These are phyloP conservation scores for Globisporangium apiculatum DNA, from an alignment of 352 stramenopile species.

Conservation along the genomic window DNA sequence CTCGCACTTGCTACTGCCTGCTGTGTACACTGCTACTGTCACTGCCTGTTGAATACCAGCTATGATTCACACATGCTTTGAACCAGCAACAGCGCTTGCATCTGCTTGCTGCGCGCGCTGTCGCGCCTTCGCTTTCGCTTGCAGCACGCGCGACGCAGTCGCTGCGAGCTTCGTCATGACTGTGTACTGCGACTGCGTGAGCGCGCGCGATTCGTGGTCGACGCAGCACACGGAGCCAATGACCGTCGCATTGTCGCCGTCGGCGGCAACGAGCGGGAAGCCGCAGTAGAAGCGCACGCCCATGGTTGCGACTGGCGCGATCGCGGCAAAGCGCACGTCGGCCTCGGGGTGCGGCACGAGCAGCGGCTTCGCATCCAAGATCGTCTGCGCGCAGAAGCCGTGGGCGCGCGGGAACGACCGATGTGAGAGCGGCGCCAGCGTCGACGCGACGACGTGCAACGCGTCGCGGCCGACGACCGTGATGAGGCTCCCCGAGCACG, in stretches of 20 bases:
- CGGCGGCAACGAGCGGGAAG: slow-evolving; percentile 41
- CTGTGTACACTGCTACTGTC: too few relatives aligned
- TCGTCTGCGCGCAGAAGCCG: slow-evolving; percentile 54
- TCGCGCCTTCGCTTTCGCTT: slow-evolving; percentile 5
- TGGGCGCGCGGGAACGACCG: slow-evolving; percentile 43
- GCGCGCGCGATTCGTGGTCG: slow-evolving; percentile 31
- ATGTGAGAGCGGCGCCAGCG: slow-evolving; percentile 11
- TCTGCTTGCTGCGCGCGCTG: too few relatives aligned
- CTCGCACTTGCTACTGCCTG: too few relatives aligned
- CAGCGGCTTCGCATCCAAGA: slow-evolving; percentile 50
- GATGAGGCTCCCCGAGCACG: slow-evolving; percentile 46
- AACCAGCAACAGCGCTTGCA: too few relatives aligned
- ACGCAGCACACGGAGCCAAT: slow-evolving; percentile 63
- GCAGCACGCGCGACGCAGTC: slow-evolving; percentile 43
- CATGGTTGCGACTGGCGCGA: slow-evolving; percentile 22
- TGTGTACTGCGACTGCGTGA: slow-evolving; percentile 53
- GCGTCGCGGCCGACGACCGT: slow-evolving; percentile 52
- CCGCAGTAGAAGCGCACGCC: slow-evolving; percentile 70
- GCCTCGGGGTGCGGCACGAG: slow-evolving; percentile 49
- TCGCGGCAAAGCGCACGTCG: slow-evolving; percentile 54
- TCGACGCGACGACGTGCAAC: slow-evolving; percentile 41
- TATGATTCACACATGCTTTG: too few relatives aligned
- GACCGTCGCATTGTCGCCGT: slow-evolving; percentile 22
- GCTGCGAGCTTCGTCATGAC: slow-evolving; percentile 41
- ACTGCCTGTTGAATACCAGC: too few relatives aligned